Conservation (phyloP, 208 protist species). For the Acanthamoeba healyi region DNA sequence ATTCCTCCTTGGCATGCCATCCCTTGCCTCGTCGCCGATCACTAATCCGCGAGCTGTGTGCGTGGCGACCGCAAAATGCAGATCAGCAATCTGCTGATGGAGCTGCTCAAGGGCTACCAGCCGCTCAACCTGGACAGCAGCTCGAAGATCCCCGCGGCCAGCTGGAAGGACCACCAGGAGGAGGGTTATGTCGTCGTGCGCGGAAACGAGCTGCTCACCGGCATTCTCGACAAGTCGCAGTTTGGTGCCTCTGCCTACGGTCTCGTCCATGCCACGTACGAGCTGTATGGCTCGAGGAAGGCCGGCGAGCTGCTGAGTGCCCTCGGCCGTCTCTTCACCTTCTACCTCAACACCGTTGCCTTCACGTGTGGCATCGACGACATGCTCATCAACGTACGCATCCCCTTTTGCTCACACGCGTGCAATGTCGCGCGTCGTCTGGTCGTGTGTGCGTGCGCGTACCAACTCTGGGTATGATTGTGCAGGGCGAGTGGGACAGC, state of each 20-base stretch:
- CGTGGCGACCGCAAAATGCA: too few relatives aligned
- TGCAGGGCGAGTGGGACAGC: neutral
- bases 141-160: conserved; percentile 91
- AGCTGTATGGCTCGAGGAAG: conserved; percentile 97
- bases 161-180: conserved; percentile 86
- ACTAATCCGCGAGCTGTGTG: too few relatives aligned
- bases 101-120: conserved; percentile 82
- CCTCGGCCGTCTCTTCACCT: conserved; percentile 96
- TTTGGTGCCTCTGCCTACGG: conserved; percentile 89
- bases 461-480: too few relatives aligned
- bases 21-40: too few relatives aligned
- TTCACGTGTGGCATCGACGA: conserved; percentile 99
- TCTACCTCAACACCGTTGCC: conserved; percentile 95
- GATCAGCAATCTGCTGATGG: conserved; percentile 85
- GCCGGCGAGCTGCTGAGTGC: conserved; percentile 96
- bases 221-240: conserved; percentile 98
- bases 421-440: too few relatives aligned
- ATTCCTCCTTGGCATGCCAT: too few relatives aligned
- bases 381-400: conserved; percentile 92
- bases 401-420: neutral
- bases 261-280: conserved; percentile 93
- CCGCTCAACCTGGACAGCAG: conserved; percentile 92
- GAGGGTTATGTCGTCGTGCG: conserved; percentile 91
- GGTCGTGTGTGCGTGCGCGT: too few relatives aligned
- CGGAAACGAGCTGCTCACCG: conserved; percentile 96